Evolutionary conservation across 345 rosid genomes (phyloP).

Genomic region (Salix viminalis): DNA sequence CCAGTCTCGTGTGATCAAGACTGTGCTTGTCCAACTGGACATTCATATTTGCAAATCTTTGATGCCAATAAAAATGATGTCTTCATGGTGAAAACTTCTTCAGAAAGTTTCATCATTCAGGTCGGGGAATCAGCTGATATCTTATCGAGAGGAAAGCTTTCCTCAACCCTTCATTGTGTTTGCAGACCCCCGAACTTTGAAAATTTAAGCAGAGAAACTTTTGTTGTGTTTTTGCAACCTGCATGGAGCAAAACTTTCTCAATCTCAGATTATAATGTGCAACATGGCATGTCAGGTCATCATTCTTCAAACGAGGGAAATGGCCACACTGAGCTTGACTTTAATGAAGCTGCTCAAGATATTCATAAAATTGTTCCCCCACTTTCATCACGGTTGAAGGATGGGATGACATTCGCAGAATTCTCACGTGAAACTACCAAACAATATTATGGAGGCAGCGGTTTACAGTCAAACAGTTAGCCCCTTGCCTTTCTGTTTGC

Average conservation of each 20-base stretch:
- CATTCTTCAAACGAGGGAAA: constrained; percentile 16
- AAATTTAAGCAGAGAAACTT: constrained; percentile 67
- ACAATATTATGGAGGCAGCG: constrained; percentile 80
- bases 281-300: constrained; percentile 17
- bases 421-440: constrained; percentile 77
- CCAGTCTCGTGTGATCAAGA: constrained; percentile 25
- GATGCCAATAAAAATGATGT: constrained; percentile 51
- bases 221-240: constrained; percentile 79
- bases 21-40: constrained; percentile 38
- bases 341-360: constrained; percentile 22
- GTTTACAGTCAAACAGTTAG: constrained; percentile 68
- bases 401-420: constrained; percentile 88
- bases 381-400: constrained; percentile 62
- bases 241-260: constrained; percentile 73
- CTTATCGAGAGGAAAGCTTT: constrained; percentile 64
- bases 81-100: constrained; percentile 61
- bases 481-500: background rate
- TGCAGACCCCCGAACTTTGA: constrained; percentile 51
- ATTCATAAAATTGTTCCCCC: constrained; percentile 60
- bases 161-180: constrained; percentile 77
- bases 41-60: constrained; percentile 54
- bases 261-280: constrained; percentile 34
- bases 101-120: constrained; percentile 75
- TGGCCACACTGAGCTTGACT: constrained; percentile 19
- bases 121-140: constrained; percentile 87